Percentiles rank a stretch among this genome's conserved stretches.
Conservation (phyloP, 1,139 yeast species). For the Geotrichum carabidarum region DNA sequence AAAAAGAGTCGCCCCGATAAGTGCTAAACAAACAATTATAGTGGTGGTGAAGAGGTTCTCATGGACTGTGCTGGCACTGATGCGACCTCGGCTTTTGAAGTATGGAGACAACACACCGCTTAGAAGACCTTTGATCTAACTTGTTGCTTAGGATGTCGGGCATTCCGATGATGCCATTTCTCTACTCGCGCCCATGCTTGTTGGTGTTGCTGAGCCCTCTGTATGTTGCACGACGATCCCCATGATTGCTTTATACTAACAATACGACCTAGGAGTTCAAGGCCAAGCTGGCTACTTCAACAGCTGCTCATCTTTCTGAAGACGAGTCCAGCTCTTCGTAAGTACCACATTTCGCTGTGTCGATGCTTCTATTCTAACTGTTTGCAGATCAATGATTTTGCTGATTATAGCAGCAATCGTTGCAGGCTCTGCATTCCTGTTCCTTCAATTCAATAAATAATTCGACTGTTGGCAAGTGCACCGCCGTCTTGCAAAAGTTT, state of each 20-base stretch:
- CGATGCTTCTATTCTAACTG: not conserved
- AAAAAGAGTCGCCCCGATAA: not conserved
- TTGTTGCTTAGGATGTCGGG: conserved; percentile 60
- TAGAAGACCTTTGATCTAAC: not conserved
- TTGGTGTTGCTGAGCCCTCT: conserved; percentile 59
- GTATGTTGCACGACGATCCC: conserved; percentile 20
- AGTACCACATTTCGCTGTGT: not conserved
- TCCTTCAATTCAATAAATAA: conserved; percentile 34
- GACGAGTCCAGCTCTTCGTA: conserved; percentile 14
- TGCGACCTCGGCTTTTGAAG: conserved; percentile 76
- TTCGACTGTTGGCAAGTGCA: not conserved
- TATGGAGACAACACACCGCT: too few species aligned
- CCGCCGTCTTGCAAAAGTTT: too few species aligned
- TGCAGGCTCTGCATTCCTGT: conserved; percentile 54
- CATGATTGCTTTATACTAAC: not conserved
- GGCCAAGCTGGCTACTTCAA: conserved; percentile 9
- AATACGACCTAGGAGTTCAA: conserved; percentile 22
- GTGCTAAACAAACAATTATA: conserved; percentile 13
- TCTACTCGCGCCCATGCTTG: conserved; percentile 56
- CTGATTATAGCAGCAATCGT: conserved; percentile 47
- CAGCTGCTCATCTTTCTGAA: not conserved
- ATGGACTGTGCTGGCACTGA: conserved; percentile 87
- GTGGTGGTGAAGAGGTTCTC: conserved; percentile 95
- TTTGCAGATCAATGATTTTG: conserved; percentile 34
- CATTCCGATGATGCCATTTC: conserved; percentile 95